These are phyloP conservation scores for Aspergillus tubingensis DNA, from an alignment of 2,329 filamentous ascomycete species.

Conservation along the genomic window DNA sequence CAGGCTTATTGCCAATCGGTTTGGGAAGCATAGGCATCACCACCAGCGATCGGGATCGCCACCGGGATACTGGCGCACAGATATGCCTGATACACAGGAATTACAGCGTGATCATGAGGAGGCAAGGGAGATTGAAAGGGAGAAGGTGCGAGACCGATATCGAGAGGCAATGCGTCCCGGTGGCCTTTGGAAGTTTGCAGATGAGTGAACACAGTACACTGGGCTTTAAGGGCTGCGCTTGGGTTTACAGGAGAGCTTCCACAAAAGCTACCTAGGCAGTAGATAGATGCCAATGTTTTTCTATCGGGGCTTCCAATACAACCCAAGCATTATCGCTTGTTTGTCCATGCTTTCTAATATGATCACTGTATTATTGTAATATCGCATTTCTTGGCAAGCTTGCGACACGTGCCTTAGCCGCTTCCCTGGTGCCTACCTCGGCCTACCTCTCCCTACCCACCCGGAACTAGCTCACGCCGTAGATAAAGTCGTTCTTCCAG, in stretches of 20 bases:
- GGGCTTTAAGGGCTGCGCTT: background rate
- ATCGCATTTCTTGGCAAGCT: conserved; percentile 28
- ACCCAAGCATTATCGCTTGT: background rate
- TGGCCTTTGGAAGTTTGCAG: conserved; percentile 78
- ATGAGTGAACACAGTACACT: conserved; percentile 58
- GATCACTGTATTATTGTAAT: background rate
- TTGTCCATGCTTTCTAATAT: background rate
- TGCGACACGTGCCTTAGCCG: conserved; percentile 28
- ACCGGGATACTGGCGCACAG: conserved; percentile 86
- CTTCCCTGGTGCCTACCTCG: background rate
- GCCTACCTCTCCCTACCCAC: background rate
- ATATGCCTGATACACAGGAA: conserved; percentile 89
- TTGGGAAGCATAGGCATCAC: conserved; percentile 74
- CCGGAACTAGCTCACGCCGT: background rate
- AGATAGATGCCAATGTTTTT: background rate
- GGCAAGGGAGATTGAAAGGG: conserved; percentile 63
- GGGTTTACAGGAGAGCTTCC: background rate
- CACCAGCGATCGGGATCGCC: conserved; percentile 73
- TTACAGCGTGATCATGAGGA: conserved; percentile 64
- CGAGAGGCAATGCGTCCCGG: conserved; percentile 76
- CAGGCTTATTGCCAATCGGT: conserved; percentile 69
- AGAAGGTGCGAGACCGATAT: conserved; percentile 71
- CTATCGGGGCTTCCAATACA: background rate
- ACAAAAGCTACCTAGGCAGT: background rate
- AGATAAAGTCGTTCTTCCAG: background rate